These are phyloP conservation scores for Fagopyrum tataricum DNA, from an alignment of 148 eudicot species.

Conservation along the genomic window DNA sequence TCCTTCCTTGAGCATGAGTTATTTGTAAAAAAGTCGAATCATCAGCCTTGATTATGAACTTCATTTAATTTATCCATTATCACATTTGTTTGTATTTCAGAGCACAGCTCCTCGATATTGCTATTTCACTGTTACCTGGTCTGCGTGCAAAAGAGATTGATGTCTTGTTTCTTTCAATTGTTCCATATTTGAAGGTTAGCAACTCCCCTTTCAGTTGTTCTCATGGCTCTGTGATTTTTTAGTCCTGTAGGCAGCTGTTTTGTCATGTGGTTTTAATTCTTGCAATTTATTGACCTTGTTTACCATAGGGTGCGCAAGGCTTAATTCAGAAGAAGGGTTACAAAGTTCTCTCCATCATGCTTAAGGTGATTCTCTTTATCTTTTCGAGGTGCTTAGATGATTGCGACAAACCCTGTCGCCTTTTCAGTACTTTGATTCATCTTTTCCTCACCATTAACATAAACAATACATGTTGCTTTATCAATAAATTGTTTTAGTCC, in stretches of 20 bases:
- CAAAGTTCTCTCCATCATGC: conserved; percentile 71
- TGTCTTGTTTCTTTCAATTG: conserved; percentile 42
- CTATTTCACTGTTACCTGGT: conserved; percentile 81
- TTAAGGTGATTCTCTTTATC: conserved; percentile 41
- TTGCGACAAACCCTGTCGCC: not conserved
- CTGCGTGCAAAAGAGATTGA: conserved; percentile 52
- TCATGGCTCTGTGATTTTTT: not conserved
- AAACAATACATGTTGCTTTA: not conserved
- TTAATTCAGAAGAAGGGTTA: conserved; percentile 93
- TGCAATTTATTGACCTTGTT: not conserved
- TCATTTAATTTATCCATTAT: not conserved
- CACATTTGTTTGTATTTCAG: conserved; percentile 28
- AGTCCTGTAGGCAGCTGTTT: not conserved
- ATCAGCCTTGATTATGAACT: not conserved
- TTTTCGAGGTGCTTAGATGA: conserved; percentile 5
- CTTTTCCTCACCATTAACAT: not conserved
- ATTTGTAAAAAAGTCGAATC: not conserved
- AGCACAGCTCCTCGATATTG: conserved; percentile 70
- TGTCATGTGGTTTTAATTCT: not conserved
- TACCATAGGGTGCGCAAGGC: conserved; percentile 66
- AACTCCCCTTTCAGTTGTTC: not conserved
- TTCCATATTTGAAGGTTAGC: conserved; percentile 68
- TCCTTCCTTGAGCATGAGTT: not conserved
- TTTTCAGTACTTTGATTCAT: not conserved
- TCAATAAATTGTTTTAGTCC: not conserved